Conservation (phyloP, 331 rosid genomes). For the Rhamnella rubrinervis region DNA sequence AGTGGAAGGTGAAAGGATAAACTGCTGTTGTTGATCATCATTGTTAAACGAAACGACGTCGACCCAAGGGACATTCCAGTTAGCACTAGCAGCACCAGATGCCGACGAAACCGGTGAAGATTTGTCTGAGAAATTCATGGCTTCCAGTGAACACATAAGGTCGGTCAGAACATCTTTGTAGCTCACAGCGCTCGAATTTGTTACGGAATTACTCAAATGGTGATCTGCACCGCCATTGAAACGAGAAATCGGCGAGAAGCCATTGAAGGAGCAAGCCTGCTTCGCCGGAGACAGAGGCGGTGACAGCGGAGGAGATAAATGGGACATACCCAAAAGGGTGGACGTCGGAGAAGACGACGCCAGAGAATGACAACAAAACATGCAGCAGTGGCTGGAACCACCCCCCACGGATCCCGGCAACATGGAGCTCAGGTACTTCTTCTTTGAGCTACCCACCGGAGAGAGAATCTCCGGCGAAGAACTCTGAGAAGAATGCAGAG, state of each 20-base stretch:
- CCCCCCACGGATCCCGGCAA: constrained; percentile 13
- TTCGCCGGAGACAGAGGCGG: constrained; percentile 63
- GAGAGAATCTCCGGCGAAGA: constrained; percentile 33
- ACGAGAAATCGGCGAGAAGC: constrained; percentile 40
- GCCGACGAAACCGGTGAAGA: constrained; percentile 23
- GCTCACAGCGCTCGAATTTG: constrained; percentile 27
- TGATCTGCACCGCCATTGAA: constrained; percentile 22
- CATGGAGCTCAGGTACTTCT: constrained; percentile 34
- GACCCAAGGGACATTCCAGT: constrained; percentile 43
- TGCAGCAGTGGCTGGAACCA: constrained; percentile 49
- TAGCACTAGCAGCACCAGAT: constrained; percentile 13
- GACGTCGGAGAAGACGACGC: constrained; percentile 73
- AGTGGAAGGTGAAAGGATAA: constrained; percentile 52
- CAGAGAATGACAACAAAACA: constrained; percentile 37
- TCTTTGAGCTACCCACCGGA: constrained; percentile 20
- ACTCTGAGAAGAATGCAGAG: constrained; percentile 8
- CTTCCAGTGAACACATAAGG: constrained; percentile 66
- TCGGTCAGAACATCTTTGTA: constrained; percentile 53
- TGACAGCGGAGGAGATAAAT: constrained; percentile 67
- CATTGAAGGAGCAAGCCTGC: constrained; percentile 19
- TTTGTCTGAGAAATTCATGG: constrained; percentile 47
- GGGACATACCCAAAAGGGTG: constrained; percentile 58
- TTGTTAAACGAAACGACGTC: constrained; percentile 41
- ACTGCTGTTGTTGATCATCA: constrained; percentile 59
- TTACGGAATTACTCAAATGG: neutral